A percentile compares a stretch with the other conserved stretches of the same genome.
Conservation (phyloP, 192 early-diverging fungal genomes). For the Coemansia sp. region DNA sequence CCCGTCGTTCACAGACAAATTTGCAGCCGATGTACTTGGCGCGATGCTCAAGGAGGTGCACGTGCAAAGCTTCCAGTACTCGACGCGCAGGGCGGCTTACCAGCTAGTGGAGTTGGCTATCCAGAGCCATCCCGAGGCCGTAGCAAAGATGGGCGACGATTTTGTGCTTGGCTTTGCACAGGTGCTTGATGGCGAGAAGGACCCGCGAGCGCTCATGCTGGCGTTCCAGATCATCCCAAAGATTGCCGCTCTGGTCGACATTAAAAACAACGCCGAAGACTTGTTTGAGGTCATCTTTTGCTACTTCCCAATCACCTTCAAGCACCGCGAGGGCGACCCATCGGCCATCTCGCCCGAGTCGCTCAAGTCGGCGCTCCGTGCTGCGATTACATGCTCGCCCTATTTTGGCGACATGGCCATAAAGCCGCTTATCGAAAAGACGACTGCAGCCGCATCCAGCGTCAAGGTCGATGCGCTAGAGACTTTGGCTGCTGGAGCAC, state of each 20-base stretch:
- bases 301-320: conserved; percentile 99
- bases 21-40: conserved; percentile 56
- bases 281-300: conserved; percentile 97
- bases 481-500: conserved; percentile 76
- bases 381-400: conserved; percentile 79
- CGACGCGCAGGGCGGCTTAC: conserved; percentile 74
- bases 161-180: conserved; percentile 87
- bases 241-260: conserved; percentile 80
- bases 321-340: conserved; percentile 92
- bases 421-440: conserved; percentile 90
- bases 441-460: conserved; percentile 78
- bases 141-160: conserved; percentile 66
- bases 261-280: conserved; percentile 81
- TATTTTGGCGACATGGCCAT: conserved; percentile 81
- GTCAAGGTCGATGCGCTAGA: conserved; percentile 98
- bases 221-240: conserved; percentile 77
- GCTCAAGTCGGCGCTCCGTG: conserved; percentile 78
- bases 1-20: conserved; percentile 61
- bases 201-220: conserved; percentile 92
- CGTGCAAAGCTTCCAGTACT: conserved; percentile 92
- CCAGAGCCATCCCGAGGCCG: conserved; percentile 57
- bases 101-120: conserved; percentile 73
- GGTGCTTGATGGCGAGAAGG: conserved; percentile 97
- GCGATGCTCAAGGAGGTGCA: conserved; percentile 81
- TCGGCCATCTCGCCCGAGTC: conserved; percentile 94